These are phyloP conservation scores for Ilyonectria mors-panacis DNA, from an alignment of 2,329 filamentous ascomycete genomes.

Conservation along the genomic window DNA sequence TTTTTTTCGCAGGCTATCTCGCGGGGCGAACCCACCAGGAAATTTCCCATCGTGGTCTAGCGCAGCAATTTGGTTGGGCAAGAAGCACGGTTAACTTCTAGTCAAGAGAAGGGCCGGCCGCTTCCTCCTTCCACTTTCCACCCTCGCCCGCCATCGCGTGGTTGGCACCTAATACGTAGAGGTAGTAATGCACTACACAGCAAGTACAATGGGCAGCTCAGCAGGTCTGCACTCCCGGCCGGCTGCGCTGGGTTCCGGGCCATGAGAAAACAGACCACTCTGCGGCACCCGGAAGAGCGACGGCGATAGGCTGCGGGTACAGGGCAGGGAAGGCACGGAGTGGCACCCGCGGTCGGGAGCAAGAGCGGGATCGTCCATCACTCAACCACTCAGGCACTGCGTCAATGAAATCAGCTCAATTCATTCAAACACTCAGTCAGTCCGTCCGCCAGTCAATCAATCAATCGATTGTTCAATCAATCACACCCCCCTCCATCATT, in stretches of 20 bases:
- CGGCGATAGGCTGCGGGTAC: not conserved
- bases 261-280: conserved; percentile 27
- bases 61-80: conserved; percentile 27
- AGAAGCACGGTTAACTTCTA: conserved; percentile 12
- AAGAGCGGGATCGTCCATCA: not conserved
- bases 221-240: conserved; percentile 1
- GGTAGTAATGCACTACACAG: not conserved
- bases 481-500: not conserved
- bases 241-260: conserved; percentile 15
- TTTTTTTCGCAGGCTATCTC: conserved; percentile 5
- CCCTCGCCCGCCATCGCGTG: conserved; percentile 9
- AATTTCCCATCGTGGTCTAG: conserved; percentile 32
- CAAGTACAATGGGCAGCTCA: not conserved
- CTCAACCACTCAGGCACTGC: not conserved
- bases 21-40: conserved; percentile 12
- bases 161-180: not conserved
- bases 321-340: not conserved
- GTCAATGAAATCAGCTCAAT: not conserved
- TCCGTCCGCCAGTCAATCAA: not conserved
- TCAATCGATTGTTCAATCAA: not conserved
- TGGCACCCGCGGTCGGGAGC: not conserved
- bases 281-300: not conserved
- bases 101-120: not conserved
- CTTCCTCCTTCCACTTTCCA: conserved; percentile 1
- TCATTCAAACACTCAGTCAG: not conserved